Evolutionary conservation across 345 rosid species (phyloP), one percentile per base, ranked within the genome.

Genomic region (Eucalyptus erythrocorys): DNA sequence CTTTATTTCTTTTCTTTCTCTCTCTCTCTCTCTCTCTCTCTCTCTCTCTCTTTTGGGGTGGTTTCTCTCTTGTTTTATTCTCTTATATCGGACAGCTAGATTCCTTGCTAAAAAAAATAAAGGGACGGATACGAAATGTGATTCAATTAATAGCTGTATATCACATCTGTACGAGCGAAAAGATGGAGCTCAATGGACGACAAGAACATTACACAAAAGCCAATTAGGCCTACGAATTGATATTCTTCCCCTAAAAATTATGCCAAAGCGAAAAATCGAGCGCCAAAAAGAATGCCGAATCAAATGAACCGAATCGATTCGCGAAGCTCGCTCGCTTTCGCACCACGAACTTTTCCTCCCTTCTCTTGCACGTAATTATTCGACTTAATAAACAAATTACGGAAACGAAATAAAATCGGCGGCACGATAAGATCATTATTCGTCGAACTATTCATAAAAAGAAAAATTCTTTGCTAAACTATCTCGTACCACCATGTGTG

Each of bases 51-150:
- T 87, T 87, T 26, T 76, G 88, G 80, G 90, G 87, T 89, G 84
- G 84, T 91, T 89, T 89, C 66, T 86, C 66, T 47, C 86, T 90
- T 88, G 85, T 92, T 53, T 88, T 89, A 89, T 90, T 90, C 93
- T 87, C 82, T 10, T 40, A 49, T 87, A 85, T 86, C 91, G 71
- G 87, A 87, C 87, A 85, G 80, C 87, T 80, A 90, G 91, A 92
- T 89, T 91, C 90, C 80, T 88, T 64, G 66, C 87, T 61, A 49
- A 82, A 55, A 87, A 32, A 76, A 89, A 24, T 19, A 87, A 86
- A 88, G 88, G 88, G 79, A 81, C 45, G 84, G 86, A 85, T 90
- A 87, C 86, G 86, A 85, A 88, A 86, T 89, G 86, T 32, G 59
- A 81, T 49, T 22, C 47, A 40, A 37, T 11, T 82, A 87, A 57